These are phyloP conservation scores for Euryodendron excelsum DNA, from an alignment of 148 eudicot species.

Conservation along the genomic window DNA sequence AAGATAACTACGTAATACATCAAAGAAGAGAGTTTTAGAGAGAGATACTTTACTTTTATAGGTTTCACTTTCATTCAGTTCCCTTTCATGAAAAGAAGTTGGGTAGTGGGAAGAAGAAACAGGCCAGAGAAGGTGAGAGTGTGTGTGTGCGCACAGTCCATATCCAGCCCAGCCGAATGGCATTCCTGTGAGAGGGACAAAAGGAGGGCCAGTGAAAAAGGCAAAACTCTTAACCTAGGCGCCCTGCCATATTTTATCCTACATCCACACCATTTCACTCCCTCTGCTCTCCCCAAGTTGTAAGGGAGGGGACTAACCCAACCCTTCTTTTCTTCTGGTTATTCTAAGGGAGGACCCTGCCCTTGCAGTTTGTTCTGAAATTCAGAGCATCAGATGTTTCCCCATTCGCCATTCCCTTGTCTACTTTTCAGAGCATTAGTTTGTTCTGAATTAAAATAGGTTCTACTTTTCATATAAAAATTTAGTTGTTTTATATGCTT, in stretches of 20 bases:
- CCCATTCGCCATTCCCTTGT: constrained; percentile 8
- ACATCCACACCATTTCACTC: constrained; percentile 10
- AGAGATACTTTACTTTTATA: constrained; percentile 10
- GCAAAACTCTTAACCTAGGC: constrained; percentile 21
- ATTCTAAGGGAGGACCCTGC: too few relatives aligned
- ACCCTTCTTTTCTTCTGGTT: constrained; percentile 17
- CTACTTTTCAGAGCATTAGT: background rate
- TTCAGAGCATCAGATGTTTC: constrained; percentile 23
- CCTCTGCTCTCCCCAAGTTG: constrained; percentile 15
- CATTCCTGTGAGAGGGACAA: constrained; percentile 43
- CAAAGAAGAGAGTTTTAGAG: background rate
- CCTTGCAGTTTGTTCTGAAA: too few relatives aligned
- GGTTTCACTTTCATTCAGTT: constrained; percentile 31
- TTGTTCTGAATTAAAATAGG: background rate
- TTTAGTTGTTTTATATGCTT: too few relatives aligned
- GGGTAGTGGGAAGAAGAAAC: constrained; percentile 25
- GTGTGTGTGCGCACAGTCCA: background rate
- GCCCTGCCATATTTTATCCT: constrained; percentile 13
- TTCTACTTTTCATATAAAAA: too few relatives aligned
- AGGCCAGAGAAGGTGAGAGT: constrained; percentile 24
- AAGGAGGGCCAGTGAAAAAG: constrained; percentile 26
- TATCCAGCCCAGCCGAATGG: constrained; percentile 35
- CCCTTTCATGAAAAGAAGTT: constrained; percentile 42
- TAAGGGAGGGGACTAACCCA: background rate
- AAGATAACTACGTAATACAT: background rate